Evolutionary conservation across 768 basidiomycete species (phyloP).

Genomic region (Russula sp.): DNA sequence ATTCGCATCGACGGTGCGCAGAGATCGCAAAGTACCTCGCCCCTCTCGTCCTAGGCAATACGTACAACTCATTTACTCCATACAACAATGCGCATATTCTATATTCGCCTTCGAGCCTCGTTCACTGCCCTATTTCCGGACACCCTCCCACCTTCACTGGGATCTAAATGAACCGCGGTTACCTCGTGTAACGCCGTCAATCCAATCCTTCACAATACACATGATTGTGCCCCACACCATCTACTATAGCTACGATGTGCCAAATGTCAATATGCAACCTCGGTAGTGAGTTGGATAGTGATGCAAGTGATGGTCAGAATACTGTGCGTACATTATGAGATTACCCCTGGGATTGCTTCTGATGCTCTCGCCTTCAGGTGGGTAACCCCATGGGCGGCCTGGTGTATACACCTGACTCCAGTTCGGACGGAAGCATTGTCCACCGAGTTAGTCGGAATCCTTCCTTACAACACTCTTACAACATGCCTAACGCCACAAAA

Average conservation of each 20-base stretch:
- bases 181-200: not conserved
- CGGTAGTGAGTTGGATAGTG: constrained; percentile 79
- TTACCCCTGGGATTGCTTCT: not conserved
- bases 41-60: constrained; percentile 22
- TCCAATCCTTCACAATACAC: not conserved
- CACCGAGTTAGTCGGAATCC: constrained; percentile 51
- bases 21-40: constrained; percentile 26
- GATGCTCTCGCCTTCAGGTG: constrained; percentile 41
- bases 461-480: constrained; percentile 50
- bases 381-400: constrained; percentile 81
- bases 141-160: not conserved
- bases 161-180: not conserved
- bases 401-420: constrained; percentile 57
- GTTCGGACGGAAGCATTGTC: constrained; percentile 43
- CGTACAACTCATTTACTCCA: not conserved
- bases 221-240: not conserved
- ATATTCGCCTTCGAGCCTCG: not conserved
- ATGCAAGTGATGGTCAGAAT: constrained; percentile 75
- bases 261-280: constrained; percentile 49
- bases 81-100: not conserved
- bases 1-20: constrained; percentile 17
- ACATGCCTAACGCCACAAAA: constrained; percentile 61
- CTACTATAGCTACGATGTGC: constrained; percentile 13
- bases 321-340: constrained; percentile 36
- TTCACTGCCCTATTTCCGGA: no score